Evolutionary conservation across 495 filamentous ascomycete genomes (phyloP).

Genomic region (Wilcoxina mikolae): DNA sequence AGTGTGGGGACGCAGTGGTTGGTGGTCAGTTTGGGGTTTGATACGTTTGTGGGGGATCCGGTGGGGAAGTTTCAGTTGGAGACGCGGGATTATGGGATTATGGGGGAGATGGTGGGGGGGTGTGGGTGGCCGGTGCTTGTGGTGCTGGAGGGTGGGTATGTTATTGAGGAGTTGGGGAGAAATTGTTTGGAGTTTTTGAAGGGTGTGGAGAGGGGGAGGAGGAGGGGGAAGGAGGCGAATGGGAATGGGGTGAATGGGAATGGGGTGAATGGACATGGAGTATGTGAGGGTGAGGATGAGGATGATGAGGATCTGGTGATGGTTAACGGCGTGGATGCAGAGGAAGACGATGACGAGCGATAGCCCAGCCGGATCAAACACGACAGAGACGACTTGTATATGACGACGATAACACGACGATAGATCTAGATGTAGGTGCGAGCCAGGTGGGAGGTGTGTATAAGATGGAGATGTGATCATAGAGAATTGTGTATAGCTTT

Average conservation of each 20-base stretch:
- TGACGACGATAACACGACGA: no score
- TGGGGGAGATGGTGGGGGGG: conserved; percentile 10
- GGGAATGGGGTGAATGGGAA: not conserved
- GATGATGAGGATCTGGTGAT: no score
- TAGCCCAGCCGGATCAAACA: no score
- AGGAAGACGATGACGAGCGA: no score
- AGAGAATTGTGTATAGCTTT: no score
- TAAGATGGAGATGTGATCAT: no score
- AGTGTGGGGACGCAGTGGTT: conserved; percentile 5
- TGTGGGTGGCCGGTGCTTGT: conserved; percentile 8
- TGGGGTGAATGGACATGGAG: not conserved
- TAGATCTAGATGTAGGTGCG: no score
- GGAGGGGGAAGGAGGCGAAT: not conserved
- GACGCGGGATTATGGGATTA: conserved; percentile 8
- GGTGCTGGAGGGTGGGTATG: conserved; percentile 18
- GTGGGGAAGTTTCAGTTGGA: conserved; percentile 14
- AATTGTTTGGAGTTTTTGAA: not conserved
- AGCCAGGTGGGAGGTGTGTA: no score
- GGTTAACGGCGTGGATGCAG: no score
- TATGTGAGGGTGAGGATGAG: not conserved
- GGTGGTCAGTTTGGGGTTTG: conserved; percentile 17
- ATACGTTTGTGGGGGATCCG: conserved; percentile 12
- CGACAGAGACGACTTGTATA: no score
- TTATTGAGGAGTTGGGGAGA: conserved; percentile 10
- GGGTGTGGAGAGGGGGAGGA: not conserved